Conservation (phyloP, 23 red algal genomes). For the Agarophyton chilense region DNA sequence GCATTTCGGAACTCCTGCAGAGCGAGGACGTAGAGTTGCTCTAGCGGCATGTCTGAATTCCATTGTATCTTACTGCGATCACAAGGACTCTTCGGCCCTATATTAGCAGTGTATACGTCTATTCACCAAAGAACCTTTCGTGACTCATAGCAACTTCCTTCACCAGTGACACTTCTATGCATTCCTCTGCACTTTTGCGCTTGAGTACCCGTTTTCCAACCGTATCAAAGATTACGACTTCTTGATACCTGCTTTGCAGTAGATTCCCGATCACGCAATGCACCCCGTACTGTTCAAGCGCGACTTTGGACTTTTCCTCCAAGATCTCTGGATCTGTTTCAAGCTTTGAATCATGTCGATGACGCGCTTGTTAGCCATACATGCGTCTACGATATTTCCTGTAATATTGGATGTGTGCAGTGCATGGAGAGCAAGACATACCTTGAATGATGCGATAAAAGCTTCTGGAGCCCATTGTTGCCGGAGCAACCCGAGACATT, state of each 20-base stretch:
- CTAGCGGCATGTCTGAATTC: background rate
- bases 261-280: slow-evolving; percentile 87
- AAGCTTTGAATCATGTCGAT: slow-evolving; percentile 32
- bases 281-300: slow-evolving; percentile 55
- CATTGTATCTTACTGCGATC: background rate
- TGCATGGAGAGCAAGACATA: slow-evolving; percentile 20
- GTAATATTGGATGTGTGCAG: too few species aligned
- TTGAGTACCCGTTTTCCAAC: background rate
- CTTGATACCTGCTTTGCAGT: slow-evolving; percentile 72
- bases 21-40: slow-evolving; percentile 38
- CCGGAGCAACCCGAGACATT: slow-evolving; percentile 68
- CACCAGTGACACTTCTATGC: background rate
- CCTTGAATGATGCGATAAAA: slow-evolving; percentile 89
- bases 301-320: slow-evolving; percentile 21
- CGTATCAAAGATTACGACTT: slow-evolving; percentile 2
- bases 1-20: slow-evolving; percentile 34
- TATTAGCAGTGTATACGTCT: background rate
- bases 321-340: slow-evolving; percentile 80
- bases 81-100: background rate
- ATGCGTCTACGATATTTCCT: too few species aligned
- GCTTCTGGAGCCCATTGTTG: slow-evolving; percentile 82
- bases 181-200: background rate
- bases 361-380: background rate
- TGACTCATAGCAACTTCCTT: background rate
- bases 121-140: background rate